phyloP scores from a whole-genome alignment of 2,329 filamentous ascomycete genomes.

The Phialocephala sp. region DNA sequence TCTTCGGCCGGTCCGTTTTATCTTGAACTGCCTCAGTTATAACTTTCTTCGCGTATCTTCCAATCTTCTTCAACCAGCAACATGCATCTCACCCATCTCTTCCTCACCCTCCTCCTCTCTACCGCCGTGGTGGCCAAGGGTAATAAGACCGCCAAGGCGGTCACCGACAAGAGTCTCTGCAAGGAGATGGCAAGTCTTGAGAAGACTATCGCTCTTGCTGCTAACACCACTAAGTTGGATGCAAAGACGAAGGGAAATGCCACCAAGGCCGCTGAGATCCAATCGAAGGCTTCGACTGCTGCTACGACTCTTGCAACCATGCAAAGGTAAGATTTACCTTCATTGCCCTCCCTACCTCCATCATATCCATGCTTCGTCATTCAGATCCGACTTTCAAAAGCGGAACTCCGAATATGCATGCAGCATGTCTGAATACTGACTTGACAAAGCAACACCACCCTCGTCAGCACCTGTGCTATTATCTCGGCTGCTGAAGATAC shows the following conservation, averaged over 20 bases:
- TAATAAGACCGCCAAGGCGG: constrained; percentile 39
- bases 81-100: constrained; percentile 37
- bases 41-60: constrained; percentile 18
- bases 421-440: too few species aligned
- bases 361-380: too few species aligned
- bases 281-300: constrained; percentile 41
- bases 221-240: constrained; percentile 45
- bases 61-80: constrained; percentile 30
- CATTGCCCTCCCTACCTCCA: too few species aligned
- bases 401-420: too few species aligned
- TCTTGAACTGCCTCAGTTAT: constrained; percentile 15
- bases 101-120: constrained; percentile 34
- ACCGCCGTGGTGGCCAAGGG: constrained; percentile 41
- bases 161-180: constrained; percentile 44
- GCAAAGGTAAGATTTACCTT: constrained; percentile 28
- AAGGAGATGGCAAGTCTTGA: constrained; percentile 37
- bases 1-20: constrained; percentile 37
- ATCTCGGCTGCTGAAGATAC: constrained; percentile 42
- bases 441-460: constrained; percentile 42
- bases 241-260: constrained; percentile 45
- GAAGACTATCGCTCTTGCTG: constrained; percentile 37
- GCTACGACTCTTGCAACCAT: constrained; percentile 41
- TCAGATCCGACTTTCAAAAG: too few species aligned
- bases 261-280: constrained; percentile 45
- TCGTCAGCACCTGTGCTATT: constrained; percentile 42